Base-by-base conservation (phyloP, 495 filamentous ascomycete species). In the Penicillium taxi region DNA sequence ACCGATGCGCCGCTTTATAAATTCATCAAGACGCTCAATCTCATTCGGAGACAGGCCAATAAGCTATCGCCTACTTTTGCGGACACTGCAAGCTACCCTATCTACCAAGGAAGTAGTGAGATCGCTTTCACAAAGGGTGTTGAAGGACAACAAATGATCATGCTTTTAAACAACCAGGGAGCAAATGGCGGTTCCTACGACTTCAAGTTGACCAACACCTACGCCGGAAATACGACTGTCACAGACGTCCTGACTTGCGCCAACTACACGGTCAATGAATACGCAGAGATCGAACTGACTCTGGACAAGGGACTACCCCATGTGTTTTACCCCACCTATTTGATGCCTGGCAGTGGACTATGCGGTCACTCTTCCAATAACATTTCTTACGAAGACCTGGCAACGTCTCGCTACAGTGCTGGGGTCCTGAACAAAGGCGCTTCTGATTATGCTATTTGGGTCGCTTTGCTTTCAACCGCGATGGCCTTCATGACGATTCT, bases 91-190 rank as follows among this genome's bases (percentile, higher is more conserved):
- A 28, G 15, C 5, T 27, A 26, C 12, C 56, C 72, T 0, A 61
- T 78, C 35, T 80, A 71, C 53, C 65, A 61, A 2, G 74, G 78
- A 29, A 55, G 52, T 28, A 67, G 65, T 38, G 78, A 71, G 6
- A 57, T 86, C 22, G 80, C 64, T 6, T 70, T 82, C 54, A 65
- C 73, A 9, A 86, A 86, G 59, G 81, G 82, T 14, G 47, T 42
- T 26, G 57, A 69, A 11, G 69, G 69, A 3, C 56, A 53, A 4
- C 73, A 79, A 45, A 56, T 80, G 19, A 56, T 85, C 32, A 71
- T 71, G 21, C 64, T 84, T 6, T 63, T 78, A 21, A 73, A 73
- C 2, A 82, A 79, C 35, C 56, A 69, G 21, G 80, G 80, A 0
- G 44, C 53, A 0, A 49, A 52, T 3, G 67, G 70, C 6, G 49